Evolutionary conservation across 208 protist species (phyloP).

Genomic region (Acanthamoeba healyi): DNA sequence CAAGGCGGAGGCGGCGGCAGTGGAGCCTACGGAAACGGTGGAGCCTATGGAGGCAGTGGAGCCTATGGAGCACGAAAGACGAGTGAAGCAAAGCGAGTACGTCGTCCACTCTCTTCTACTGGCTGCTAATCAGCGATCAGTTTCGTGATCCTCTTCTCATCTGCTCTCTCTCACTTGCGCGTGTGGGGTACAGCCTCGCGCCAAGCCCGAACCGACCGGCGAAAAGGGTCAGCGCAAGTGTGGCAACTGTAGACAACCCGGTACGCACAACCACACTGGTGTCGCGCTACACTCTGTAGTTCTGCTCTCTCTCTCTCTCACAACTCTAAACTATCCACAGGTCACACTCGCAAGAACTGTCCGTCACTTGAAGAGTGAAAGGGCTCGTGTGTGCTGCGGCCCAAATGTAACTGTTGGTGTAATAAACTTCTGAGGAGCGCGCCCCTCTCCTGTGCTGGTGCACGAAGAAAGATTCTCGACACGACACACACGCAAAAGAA

Average conservation of each 20-base stretch:
- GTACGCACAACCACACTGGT: neutral
- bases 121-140: neutral
- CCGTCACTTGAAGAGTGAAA: neutral
- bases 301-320: neutral
- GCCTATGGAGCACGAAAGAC: too few relatives aligned
- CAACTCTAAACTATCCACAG: neutral
- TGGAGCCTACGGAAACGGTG: too few relatives aligned
- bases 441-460: too few relatives aligned
- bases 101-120: neutral
- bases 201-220: neutral
- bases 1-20: neutral
- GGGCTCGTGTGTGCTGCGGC: too few relatives aligned
- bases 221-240: neutral
- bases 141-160: neutral
- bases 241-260: neutral
- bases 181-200: neutral
- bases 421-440: too few relatives aligned
- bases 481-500: too few relatives aligned
- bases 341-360: slow-evolving; percentile 16
- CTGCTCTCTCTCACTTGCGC: neutral
- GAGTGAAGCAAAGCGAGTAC: neutral
- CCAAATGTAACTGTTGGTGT: neutral
- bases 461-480: too few relatives aligned
- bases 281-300: too few relatives aligned
- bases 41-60: too few relatives aligned